Evolutionary conservation across 108 stramenopile genomes (phyloP), one percentile per base, ranked within the genome.

Genomic region (Craspedostauros australis): DNA sequence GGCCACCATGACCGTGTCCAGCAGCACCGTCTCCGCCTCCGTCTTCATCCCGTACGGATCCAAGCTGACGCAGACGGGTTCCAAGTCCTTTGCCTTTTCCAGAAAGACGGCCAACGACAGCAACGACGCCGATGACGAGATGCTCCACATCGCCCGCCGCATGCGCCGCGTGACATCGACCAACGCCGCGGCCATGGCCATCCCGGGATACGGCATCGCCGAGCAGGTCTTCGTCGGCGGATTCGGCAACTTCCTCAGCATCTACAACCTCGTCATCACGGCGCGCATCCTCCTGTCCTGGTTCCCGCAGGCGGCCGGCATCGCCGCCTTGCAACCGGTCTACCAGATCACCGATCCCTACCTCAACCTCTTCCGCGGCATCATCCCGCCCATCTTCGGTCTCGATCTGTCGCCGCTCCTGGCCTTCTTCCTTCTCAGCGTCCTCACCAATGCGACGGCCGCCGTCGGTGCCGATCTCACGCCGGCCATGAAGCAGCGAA

Each of bases 191-290:
- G 85, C 85, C 20, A 84, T 87, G 82, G 89, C 89, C 15, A 91
- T 91, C 58, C 89, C 89, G 12, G 89, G 89, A 4, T 77, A 85
- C 53, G 82, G 86, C 12, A 58, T 87, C 26, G 76, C 85, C 14
- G 89, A 91, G 50, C 89, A 91, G 56, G 76, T 87, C 46, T 66
- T 91, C 32, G 71, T 91, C 23, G 89, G 89, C 14, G 89, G 89
- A 26, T 87, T 92, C 44, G 57, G 58, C 21, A 92, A 87, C 69
- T 92, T 92, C 62, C 62, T 88, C 30, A 54, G 64, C 31, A 83
- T 88, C 40, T 95, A 85, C 86, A 95, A 95, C 77, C 50, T 84
- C 18, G 77, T 95, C 33, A 92, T 95, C 57, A 94, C 92, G 6
- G 91, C 63, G 36, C 88, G 95, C 8, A 82, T 96, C 26, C 66